phyloP scores from a whole-genome alignment of 2,329 filamentous ascomycete genomes.

The Orbilia ellipsospora region DNA sequence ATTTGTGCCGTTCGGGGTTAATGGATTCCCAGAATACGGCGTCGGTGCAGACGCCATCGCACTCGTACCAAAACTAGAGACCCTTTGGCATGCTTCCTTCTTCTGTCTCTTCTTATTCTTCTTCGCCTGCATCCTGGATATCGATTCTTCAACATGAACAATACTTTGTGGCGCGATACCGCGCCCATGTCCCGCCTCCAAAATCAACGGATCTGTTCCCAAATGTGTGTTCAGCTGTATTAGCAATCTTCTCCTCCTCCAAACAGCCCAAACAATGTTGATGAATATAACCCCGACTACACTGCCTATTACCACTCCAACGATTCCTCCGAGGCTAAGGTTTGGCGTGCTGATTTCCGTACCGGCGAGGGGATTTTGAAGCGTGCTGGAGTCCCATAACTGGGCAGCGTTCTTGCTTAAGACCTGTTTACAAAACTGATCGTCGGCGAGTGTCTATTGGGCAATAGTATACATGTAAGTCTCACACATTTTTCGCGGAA shows the following conservation, averaged over 20 bases:
- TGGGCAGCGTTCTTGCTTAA: constrained; percentile 9
- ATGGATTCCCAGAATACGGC: constrained; percentile 40
- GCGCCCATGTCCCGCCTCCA: constrained; percentile 25
- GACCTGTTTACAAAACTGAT: not conserved
- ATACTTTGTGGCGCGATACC: constrained; percentile 15
- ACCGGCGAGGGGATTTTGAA: constrained; percentile 33
- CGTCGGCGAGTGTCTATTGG: constrained; percentile 21
- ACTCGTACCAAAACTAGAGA: not conserved
- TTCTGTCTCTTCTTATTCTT: constrained; percentile 21
- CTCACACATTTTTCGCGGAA: not conserved
- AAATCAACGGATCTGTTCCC: constrained; percentile 40
- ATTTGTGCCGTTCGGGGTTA: constrained; percentile 28
- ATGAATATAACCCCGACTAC: constrained; percentile 31
- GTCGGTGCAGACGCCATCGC: constrained; percentile 31
- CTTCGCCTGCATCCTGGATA: constrained; percentile 5
- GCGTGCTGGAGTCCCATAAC: constrained; percentile 28
- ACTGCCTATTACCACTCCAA: constrained; percentile 44
- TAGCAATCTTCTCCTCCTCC: constrained; percentile 36
- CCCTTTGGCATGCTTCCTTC: not conserved
- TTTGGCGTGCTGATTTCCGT: constrained; percentile 38
- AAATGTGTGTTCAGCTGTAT: constrained; percentile 51
- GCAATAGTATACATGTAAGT: constrained; percentile 5
- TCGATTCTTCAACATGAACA: constrained; percentile 14
- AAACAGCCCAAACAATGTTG: constrained; percentile 44
- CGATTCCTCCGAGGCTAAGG: constrained; percentile 34